A percentile compares a stretch with the other conserved stretches of the same genome.
These are phyloP conservation scores for Leccinum pachyderme DNA, from an alignment of 1,284 basidiomycete species.

Conservation along the genomic window DNA sequence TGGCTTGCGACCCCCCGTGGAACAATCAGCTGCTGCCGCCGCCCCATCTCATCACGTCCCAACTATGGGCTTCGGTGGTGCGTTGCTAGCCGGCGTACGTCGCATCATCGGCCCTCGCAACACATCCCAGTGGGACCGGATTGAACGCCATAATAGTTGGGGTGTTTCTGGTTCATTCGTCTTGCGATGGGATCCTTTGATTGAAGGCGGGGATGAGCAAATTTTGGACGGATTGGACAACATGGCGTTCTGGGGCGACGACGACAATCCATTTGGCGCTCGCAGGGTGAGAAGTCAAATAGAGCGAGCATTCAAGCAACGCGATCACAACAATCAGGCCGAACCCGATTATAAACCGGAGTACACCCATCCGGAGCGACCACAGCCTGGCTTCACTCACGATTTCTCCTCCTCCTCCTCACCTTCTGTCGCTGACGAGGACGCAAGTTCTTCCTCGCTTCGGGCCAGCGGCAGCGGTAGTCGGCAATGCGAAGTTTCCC, in stretches of 20 bases:
- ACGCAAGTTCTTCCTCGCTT: slow-evolving; percentile 13
- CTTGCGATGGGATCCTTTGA: slow-evolving; percentile 30
- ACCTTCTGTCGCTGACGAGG: slow-evolving; percentile 29
- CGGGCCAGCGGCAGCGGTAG: slow-evolving; percentile 19
- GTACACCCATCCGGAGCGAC: slow-evolving; percentile 61
- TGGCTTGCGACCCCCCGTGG: slow-evolving; percentile 20
- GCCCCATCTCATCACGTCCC: slow-evolving; percentile 56
- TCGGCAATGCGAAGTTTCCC: slow-evolving; percentile 32
- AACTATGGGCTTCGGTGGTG: slow-evolving; percentile 66
- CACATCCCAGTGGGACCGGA: slow-evolving; percentile 8
- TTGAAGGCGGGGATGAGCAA: slow-evolving; percentile 13
- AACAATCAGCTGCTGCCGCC: slow-evolving; percentile 32
- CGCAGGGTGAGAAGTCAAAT: slow-evolving; percentile 20
- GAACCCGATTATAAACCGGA: slow-evolving; percentile 51
- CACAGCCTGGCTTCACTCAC: slow-evolving; percentile 59
- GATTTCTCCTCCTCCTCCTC: slow-evolving; percentile 49
- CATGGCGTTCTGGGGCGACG: slow-evolving; percentile 17
- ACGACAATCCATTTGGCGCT: slow-evolving; percentile 9
- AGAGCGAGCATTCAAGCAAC: slow-evolving; percentile 22
- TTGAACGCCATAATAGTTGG: slow-evolving; percentile 25
- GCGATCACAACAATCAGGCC: slow-evolving; percentile 1
- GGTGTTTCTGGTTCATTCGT: slow-evolving; percentile 32
- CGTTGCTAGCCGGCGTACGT: slow-evolving; percentile 48
- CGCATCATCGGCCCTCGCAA: slow-evolving; percentile 28
- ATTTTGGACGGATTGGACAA: slow-evolving; percentile 16